A percentile compares a stretch with the other conserved stretches of the same genome.
Conservation (phyloP, 768 basidiomycete species). For the Piloderma croceum region DNA sequence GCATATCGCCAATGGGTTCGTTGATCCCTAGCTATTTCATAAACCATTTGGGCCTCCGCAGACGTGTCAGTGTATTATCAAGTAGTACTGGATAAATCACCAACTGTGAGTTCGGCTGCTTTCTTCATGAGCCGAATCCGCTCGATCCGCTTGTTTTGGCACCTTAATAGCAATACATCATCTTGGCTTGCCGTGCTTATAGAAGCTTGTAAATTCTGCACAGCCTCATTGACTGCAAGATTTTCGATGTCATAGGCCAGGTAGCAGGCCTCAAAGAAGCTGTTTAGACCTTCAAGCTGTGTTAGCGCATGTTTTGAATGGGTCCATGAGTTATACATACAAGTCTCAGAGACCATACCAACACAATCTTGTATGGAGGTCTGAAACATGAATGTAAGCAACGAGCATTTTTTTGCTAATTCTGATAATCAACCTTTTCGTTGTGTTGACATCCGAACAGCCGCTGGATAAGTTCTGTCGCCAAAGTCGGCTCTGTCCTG, state of each 20-base stretch:
- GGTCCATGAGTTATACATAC: conserved; percentile 30
- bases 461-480: conserved; percentile 50
- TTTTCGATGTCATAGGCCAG: conserved; percentile 50
- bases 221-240: conserved; percentile 33
- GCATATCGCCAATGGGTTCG: conserved; percentile 77
- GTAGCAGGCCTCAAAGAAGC: conserved; percentile 57
- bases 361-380: conserved; percentile 76
- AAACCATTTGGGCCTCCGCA: conserved; percentile 37
- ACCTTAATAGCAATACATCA: conserved; percentile 27
- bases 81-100: conserved; percentile 15
- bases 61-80: conserved; percentile 5
- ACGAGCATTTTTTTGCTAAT: background rate
- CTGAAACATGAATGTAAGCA: conserved; percentile 24
- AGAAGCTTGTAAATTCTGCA: conserved; percentile 31
- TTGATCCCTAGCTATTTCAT: conserved; percentile 53
- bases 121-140: conserved; percentile 40
- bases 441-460: conserved; percentile 76
- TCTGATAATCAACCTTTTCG: conserved; percentile 54
- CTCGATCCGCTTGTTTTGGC: conserved; percentile 39
- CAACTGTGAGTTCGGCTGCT: conserved; percentile 39
- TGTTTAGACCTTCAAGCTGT: conserved; percentile 43
- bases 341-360: conserved; percentile 56
- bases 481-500: conserved; percentile 55
- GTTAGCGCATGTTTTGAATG: conserved; percentile 15
- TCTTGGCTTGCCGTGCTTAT: conserved; percentile 24